Evolutionary conservation across 148 eudicot species (phyloP).

Genomic region (Selenicereus undatus): DNA sequence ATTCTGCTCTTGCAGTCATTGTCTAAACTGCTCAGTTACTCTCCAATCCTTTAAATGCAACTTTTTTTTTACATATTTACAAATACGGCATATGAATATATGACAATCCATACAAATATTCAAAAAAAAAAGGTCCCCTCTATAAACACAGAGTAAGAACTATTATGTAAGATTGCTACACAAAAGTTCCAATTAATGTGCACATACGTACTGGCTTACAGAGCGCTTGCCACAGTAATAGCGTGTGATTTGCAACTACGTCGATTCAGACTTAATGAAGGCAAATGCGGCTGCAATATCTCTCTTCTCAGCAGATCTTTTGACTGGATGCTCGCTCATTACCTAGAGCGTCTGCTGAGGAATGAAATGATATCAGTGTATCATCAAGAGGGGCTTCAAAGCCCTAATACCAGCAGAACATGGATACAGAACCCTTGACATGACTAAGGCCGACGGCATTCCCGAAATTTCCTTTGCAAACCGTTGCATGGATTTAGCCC

Average conservation of each 20-base stretch:
- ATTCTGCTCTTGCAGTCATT: too few relatives aligned
- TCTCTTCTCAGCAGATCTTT: not conserved
- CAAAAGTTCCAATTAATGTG: not conserved
- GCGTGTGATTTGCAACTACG: not conserved
- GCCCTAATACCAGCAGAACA: not conserved
- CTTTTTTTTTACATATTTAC: too few relatives aligned
- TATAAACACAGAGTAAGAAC: not conserved
- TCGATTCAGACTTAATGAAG: constrained; percentile 7
- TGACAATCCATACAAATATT: not conserved
- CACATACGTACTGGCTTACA: not conserved
- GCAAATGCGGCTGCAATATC: not conserved
- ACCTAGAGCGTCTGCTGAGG: not conserved
- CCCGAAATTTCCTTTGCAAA: not conserved
- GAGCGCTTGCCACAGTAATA: not conserved
- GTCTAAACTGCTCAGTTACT: too few relatives aligned
- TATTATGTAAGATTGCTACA: not conserved
- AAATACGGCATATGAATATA: not conserved
- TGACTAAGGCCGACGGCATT: not conserved
- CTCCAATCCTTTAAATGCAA: too few relatives aligned
- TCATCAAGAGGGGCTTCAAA: not conserved
- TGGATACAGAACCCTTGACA: not conserved
- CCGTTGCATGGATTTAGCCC: not conserved
- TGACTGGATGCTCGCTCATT: not conserved
- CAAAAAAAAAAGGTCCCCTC: not conserved
- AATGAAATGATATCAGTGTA: constrained; percentile 5